Percentiles rank a stretch among this genome's conserved stretches.
Evolutionary conservation across 495 filamentous ascomycete species (phyloP).

Genomic region (Xylaria scruposa): DNA sequence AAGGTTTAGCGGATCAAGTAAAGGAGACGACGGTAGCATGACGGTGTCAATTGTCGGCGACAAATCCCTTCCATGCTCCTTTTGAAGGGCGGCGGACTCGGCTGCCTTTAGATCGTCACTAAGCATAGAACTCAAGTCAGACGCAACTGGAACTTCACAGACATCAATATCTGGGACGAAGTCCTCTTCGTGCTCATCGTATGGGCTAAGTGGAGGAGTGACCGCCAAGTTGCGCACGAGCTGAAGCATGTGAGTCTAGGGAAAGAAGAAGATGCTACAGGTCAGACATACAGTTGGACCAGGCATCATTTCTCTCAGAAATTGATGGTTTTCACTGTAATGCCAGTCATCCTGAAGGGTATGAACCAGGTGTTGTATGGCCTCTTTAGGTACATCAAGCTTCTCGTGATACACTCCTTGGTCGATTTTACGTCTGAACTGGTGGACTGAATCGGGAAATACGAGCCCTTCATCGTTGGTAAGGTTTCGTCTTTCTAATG

Average conservation of each 20-base stretch:
- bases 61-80: slow-evolving; percentile 34
- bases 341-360: slow-evolving; percentile 49
- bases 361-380: slow-evolving; percentile 46
- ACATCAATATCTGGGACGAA: slow-evolving; percentile 55
- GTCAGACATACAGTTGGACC: slow-evolving; percentile 46
- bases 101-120: slow-evolving; percentile 54
- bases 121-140: slow-evolving; percentile 55
- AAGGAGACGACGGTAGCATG: slow-evolving; percentile 24
- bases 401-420: slow-evolving; percentile 48
- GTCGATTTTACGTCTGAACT: slow-evolving; percentile 36
- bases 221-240: slow-evolving; percentile 37
- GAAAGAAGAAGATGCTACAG: neutral
- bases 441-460: slow-evolving; percentile 48
- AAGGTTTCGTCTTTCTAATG: slow-evolving; percentile 52
- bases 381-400: slow-evolving; percentile 49
- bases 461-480: slow-evolving; percentile 58
- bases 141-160: slow-evolving; percentile 59
- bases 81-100: slow-evolving; percentile 49
- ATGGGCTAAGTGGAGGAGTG: slow-evolving; percentile 67
- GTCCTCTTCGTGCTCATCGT: slow-evolving; percentile 43
- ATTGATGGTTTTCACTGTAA: slow-evolving; percentile 38
- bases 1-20: slow-evolving; percentile 13
- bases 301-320: slow-evolving; percentile 40
- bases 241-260: slow-evolving; percentile 12
- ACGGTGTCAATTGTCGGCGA: slow-evolving; percentile 2